Conservation (phyloP, 305 asterid genomes). For the Rubia peregrina region DNA sequence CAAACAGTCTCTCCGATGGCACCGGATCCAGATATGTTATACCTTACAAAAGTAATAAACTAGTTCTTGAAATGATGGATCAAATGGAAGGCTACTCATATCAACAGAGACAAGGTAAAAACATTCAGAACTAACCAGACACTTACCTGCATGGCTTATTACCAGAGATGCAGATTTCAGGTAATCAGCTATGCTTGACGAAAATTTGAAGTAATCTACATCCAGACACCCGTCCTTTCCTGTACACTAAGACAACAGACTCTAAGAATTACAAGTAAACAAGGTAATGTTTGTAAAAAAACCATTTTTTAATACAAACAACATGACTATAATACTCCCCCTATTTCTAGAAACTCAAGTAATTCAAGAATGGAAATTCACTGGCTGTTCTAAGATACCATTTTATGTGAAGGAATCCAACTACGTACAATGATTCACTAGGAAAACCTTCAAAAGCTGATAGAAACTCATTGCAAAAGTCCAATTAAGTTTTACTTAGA, state of each 20-base stretch:
- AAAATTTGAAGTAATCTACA: constrained; percentile 72
- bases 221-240: constrained; percentile 55
- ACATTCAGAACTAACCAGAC: neutral
- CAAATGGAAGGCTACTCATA: neutral
- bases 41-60: neutral
- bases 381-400: neutral
- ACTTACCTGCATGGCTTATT: constrained; percentile 84
- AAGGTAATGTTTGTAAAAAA: neutral
- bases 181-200: constrained; percentile 80
- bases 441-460: neutral
- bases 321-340: neutral
- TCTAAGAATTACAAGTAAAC: neutral
- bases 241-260: constrained; percentile 36
- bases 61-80: neutral
- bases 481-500: neutral
- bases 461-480: neutral
- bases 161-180: constrained; percentile 81
- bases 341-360: neutral
- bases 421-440: neutral
- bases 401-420: neutral
- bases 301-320: neutral
- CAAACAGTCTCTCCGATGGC: neutral
- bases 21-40: neutral
- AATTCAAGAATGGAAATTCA: neutral
- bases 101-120: neutral